Evolutionary conservation across 441 rosid species (phyloP).

Genomic region (Isatis lusitanica): DNA sequence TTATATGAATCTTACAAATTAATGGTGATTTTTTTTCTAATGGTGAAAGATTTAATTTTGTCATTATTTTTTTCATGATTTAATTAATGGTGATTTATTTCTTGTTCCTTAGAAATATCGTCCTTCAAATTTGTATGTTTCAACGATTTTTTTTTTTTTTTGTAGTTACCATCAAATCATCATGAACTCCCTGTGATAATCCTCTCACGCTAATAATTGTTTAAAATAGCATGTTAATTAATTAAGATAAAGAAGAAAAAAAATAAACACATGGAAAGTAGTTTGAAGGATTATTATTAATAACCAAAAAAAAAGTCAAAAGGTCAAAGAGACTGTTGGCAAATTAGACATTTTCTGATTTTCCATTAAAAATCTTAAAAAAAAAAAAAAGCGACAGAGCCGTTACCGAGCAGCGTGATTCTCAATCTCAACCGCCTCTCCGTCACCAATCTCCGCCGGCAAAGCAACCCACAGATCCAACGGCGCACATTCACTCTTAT

Average conservation of each 20-base stretch:
- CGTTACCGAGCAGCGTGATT: conserved; percentile 13
- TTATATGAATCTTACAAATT: too few species aligned
- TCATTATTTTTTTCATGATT: too few species aligned
- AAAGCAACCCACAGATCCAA: conserved; percentile 42
- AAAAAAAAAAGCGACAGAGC: not conserved
- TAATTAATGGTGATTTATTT: too few species aligned
- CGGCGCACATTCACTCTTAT: conserved; percentile 65
- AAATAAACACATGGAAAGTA: not conserved
- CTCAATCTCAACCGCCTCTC: conserved; percentile 35
- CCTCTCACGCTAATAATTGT: too few species aligned
- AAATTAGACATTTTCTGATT: not conserved
- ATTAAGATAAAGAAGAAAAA: not conserved
- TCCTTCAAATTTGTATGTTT: too few species aligned
- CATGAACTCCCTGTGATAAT: too few species aligned
- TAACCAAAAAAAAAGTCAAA: not conserved
- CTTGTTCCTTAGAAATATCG: too few species aligned
- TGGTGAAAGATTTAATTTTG: too few species aligned
- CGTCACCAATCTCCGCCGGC: conserved; percentile 36
- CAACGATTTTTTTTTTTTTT: too few species aligned
- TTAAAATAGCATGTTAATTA: too few species aligned
- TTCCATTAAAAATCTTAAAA: not conserved
- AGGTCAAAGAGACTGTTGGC: not conserved
- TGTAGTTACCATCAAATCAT: too few species aligned
- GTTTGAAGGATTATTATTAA: not conserved
- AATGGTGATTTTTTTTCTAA: too few species aligned